Evolutionary conservation across 2,329 filamentous ascomycete species (phyloP).

Genomic region (Colletotrichum chlorophyti): DNA sequence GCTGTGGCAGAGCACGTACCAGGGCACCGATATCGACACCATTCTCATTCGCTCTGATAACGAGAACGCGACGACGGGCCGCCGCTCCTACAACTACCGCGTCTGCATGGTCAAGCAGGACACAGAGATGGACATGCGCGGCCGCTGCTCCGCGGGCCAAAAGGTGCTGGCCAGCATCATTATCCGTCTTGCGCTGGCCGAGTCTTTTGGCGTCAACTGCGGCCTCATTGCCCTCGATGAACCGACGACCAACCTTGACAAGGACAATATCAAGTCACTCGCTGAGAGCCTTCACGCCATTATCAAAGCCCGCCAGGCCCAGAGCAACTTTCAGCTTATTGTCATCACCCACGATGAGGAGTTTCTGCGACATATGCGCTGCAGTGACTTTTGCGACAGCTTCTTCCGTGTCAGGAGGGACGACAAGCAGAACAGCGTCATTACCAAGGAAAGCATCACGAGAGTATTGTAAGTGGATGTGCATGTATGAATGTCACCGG

Average conservation of each 20-base stretch:
- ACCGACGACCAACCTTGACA: slow-evolving; percentile 95
- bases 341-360: slow-evolving; percentile 99
- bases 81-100: slow-evolving; percentile 93
- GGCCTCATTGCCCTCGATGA: slow-evolving; percentile 97
- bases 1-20: slow-evolving; percentile 96
- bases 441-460: slow-evolving; percentile 72
- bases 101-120: slow-evolving; percentile 98
- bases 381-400: slow-evolving; percentile 88
- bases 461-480: slow-evolving; percentile 45
- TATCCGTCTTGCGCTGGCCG: slow-evolving; percentile 92
- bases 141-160: slow-evolving; percentile 94
- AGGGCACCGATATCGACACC: slow-evolving; percentile 95
- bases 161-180: slow-evolving; percentile 97
- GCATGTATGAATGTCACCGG: background rate
- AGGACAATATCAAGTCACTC: slow-evolving; percentile 91
- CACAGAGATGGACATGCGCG: slow-evolving; percentile 99
- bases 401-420: slow-evolving; percentile 90
- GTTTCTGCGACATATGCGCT: slow-evolving; percentile 92
- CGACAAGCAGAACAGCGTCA: slow-evolving; percentile 85
- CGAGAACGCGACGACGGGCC: slow-evolving; percentile 70
- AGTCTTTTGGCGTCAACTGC: slow-evolving; percentile 96
- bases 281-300: slow-evolving; percentile 86
- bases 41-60: slow-evolving; percentile 94
- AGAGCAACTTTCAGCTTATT: slow-evolving; percentile 96
- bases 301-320: slow-evolving; percentile 80